phyloP scores from a whole-genome alignment of 2,329 filamentous ascomycete genomes.

The Fusarium redolens region DNA sequence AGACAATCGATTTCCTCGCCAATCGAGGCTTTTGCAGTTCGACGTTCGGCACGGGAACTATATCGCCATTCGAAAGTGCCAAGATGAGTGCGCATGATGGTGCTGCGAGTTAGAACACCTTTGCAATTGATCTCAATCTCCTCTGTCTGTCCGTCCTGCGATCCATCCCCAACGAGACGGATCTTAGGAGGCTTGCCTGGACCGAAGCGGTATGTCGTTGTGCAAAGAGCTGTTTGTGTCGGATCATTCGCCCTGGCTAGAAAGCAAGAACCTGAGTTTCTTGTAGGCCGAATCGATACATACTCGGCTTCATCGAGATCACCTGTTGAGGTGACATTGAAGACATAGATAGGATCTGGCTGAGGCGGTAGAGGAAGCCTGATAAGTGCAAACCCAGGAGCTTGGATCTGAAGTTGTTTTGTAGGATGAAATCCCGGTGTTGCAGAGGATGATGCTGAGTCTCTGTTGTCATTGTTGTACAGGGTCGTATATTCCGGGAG shows the following conservation, averaged over 20 bases:
- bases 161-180: conserved; percentile 28
- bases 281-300: conserved; percentile 60
- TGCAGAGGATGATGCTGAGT: conserved; percentile 6
- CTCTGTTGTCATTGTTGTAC: not conserved
- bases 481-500: conserved; percentile 44
- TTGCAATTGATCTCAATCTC: conserved; percentile 46
- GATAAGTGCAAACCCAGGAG: conserved; percentile 56
- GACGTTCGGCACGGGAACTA: conserved; percentile 58
- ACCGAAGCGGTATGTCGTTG: conserved; percentile 68
- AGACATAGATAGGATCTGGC: conserved; percentile 57
- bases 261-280: conserved; percentile 60
- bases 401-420: conserved; percentile 61
- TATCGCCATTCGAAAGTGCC: conserved; percentile 69
- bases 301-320: conserved; percentile 58
- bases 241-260: conserved; percentile 58
- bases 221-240: conserved; percentile 54
- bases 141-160: conserved; percentile 16
- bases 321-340: conserved; percentile 54
- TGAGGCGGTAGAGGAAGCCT: conserved; percentile 55
- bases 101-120: conserved; percentile 59
- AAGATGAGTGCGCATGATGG: conserved; percentile 58
- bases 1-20: conserved; percentile 52
- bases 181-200: conserved; percentile 64
- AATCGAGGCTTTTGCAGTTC: conserved; percentile 42
- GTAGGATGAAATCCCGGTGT: conserved; percentile 54